A percentile compares a stretch with the other conserved stretches of the same genome.
phyloP scores from a whole-genome alignment of 345 rosid species.

The Zanthoxylum bungeanum region DNA sequence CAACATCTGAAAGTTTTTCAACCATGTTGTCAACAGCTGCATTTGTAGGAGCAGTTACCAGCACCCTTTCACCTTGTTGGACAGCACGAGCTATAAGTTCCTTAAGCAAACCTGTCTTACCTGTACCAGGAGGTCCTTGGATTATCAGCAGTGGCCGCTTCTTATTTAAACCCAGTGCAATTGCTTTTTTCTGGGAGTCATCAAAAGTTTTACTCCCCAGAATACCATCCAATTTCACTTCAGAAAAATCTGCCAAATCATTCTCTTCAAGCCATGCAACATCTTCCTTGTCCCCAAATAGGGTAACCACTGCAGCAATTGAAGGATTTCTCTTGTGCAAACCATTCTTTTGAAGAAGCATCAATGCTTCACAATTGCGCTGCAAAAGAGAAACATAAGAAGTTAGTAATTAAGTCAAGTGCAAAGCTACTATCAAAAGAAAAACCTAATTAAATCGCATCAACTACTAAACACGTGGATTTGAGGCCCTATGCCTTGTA shows the following conservation, averaged over 20 bases:
- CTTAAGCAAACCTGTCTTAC: conserved; percentile 87
- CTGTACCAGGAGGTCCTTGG: conserved; percentile 98
- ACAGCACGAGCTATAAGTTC: conserved; percentile 71
- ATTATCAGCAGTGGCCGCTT: conserved; percentile 70
- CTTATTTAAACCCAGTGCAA: conserved; percentile 78
- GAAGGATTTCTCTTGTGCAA: conserved; percentile 81
- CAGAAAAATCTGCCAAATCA: conserved; percentile 53
- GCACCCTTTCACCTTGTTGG: conserved; percentile 90
- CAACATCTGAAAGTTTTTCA: conserved; percentile 70
- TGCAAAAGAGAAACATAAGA: conserved; percentile 33
- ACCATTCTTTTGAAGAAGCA: conserved; percentile 93
- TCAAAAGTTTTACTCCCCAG: conserved; percentile 43
- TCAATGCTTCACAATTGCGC: conserved; percentile 96
- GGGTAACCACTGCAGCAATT: conserved; percentile 69
- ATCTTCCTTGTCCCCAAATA: conserved; percentile 86
- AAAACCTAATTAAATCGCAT: background rate
- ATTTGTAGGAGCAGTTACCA: conserved; percentile 93
- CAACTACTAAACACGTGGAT: background rate
- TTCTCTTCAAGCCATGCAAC: conserved; percentile 64
- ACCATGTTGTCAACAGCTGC: conserved; percentile 98
- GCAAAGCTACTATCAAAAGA: background rate
- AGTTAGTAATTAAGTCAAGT: conserved; percentile 13
- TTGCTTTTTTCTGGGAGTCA: conserved; percentile 64
- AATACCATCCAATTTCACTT: conserved; percentile 53
- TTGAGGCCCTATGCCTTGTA: background rate